A percentile compares a stretch with the other conserved stretches of the same genome.
Conservation (phyloP, 441 rosid genomes). For the Pelargonium cotyledonis region DNA sequence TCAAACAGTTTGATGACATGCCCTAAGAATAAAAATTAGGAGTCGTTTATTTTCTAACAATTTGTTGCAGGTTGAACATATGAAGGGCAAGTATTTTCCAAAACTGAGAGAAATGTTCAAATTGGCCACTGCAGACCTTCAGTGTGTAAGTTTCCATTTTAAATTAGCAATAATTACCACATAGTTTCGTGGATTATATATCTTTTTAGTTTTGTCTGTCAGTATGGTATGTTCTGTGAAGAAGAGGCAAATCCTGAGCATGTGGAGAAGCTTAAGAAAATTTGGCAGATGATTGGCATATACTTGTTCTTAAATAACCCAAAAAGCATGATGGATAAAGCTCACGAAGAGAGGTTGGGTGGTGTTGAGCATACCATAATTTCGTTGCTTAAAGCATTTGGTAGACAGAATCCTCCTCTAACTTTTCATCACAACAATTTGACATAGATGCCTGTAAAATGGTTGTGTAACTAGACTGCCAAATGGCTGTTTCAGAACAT, state of each 20-base stretch:
- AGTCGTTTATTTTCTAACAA: not conserved
- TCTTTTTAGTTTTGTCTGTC: not conserved
- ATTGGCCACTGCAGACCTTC: constrained; percentile 13
- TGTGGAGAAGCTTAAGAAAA: constrained; percentile 16
- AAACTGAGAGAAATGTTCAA: constrained; percentile 19
- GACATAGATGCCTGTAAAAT: not conserved
- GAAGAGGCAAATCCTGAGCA: constrained; percentile 19
- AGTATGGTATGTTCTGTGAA: constrained; percentile 18
- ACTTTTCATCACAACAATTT: constrained; percentile 5
- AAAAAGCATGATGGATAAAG: not conserved
- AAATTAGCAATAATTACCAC: not conserved
- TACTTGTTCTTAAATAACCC: constrained; percentile 10
- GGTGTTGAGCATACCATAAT: constrained; percentile 21
- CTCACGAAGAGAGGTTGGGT: constrained; percentile 17
- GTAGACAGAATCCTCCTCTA: not conserved
- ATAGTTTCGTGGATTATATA: not conserved
- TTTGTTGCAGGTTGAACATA: constrained; percentile 15
- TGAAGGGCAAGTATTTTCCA: constrained; percentile 20
- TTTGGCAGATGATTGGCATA: constrained; percentile 6
- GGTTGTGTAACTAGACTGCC: not conserved
- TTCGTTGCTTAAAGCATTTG: not conserved
- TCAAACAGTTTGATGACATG: not conserved
- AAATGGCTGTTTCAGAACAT: too few relatives aligned
- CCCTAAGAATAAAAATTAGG: not conserved
- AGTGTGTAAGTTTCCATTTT: constrained; percentile 14